These are phyloP conservation scores for Filobasidium floriforme DNA, from an alignment of 768 basidiomycete genomes.

Conservation along the genomic window DNA sequence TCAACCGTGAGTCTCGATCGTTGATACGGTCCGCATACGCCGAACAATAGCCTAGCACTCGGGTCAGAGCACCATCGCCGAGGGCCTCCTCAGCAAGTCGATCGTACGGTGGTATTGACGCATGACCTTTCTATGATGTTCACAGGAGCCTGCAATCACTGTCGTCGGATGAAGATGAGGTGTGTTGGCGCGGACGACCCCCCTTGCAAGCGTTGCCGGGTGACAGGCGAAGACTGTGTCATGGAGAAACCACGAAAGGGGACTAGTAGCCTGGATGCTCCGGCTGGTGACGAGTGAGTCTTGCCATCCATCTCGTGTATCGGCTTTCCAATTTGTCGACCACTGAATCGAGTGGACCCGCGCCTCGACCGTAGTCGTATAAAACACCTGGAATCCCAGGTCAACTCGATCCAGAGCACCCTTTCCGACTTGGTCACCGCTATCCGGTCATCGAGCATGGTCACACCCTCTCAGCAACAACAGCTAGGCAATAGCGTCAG, in stretches of 20 bases:
- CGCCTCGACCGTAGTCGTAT: slow-evolving; percentile 60
- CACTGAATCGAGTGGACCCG: slow-evolving; percentile 26
- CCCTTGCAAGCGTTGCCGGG: slow-evolving; percentile 87
- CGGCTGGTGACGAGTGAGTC: slow-evolving; percentile 36
- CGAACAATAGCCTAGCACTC: neutral
- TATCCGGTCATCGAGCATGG: slow-evolving; percentile 41
- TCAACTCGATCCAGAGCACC: slow-evolving; percentile 70
- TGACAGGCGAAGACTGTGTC: slow-evolving; percentile 80
- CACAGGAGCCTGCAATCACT: slow-evolving; percentile 63
- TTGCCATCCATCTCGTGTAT: too few relatives aligned
- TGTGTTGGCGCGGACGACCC: slow-evolving; percentile 94
- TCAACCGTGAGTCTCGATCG: slow-evolving; percentile 36
- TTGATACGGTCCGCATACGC: neutral
- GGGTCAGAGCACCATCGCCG: too few relatives aligned
- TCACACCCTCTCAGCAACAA: neutral
- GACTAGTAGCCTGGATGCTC: slow-evolving; percentile 45
- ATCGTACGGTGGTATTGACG: too few relatives aligned
- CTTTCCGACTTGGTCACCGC: slow-evolving; percentile 72
- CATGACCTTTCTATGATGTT: neutral
- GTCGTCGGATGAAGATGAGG: slow-evolving; percentile 93
- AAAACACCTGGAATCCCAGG: slow-evolving; percentile 75
- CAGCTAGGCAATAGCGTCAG: neutral
- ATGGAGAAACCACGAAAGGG: slow-evolving; percentile 74
- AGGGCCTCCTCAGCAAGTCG: too few relatives aligned
- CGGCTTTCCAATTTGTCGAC: neutral